Base-by-base conservation (phyloP, 2,329 filamentous ascomycete species). In the Curvularia verruculosa region DNA sequence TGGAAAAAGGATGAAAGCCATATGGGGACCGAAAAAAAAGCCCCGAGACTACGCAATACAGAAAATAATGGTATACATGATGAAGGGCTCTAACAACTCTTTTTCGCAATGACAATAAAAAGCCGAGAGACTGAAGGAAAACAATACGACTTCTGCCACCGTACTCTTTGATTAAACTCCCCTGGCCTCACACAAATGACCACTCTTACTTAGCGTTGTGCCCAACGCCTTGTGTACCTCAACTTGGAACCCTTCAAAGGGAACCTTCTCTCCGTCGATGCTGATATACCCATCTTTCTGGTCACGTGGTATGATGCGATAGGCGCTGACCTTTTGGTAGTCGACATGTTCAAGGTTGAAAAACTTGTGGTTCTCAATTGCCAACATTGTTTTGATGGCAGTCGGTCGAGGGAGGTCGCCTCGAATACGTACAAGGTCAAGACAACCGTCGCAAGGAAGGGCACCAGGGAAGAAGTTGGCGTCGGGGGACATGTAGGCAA, bases 401-500 rank as follows among this genome's bases (percentile, higher is more conserved):
- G 86, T 88, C 0, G 83, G 54, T 7, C 88, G 84, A 1, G 87
- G 81, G 19, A 96, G 84, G 63, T 91, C 87, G 56, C 92, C 93
- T 56, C 91, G 85, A 59, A 96, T 87, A 49, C 85, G 90, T 56
- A 97, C 83, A 10, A 98, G 81, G 74, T 99, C 95, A 79, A 96
- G 86, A 60, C 89, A 83, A 10, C 94, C 95, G 70, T 99, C 95
- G 43, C 87, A 87, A 13, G 92, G 89, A 8, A 94, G 83, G 0
- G 94, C 85, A 1, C 91, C 89, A 24, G 91, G 83, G 82, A 96
- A 99, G 80, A 98, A 96, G 70, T 92, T 92, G 56, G 88, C 84
- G 63, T 94, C 89, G 12, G 91, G 84, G 0, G 93, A 88, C 91
- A 99, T 94, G 76, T 89, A 96, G 23, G 90, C 87, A 89, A 98